Percentiles rank a stretch among this genome's conserved stretches.
phyloP scores from a whole-genome alignment of 805 yeast genomes.

The Barnettozyma pratensis region DNA sequence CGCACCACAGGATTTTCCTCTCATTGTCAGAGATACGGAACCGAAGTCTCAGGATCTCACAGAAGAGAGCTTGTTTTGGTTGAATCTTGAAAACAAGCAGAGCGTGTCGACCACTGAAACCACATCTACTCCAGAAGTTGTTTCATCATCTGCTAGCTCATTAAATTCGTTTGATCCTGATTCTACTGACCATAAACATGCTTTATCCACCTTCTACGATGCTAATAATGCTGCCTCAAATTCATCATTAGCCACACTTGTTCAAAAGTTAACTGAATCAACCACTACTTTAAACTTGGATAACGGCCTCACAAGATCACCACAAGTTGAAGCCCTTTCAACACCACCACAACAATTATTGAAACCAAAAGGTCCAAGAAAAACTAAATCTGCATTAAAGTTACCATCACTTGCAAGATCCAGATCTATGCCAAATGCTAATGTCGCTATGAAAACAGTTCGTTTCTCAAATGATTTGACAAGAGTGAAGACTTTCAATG shows the following conservation, averaged over 20 bases:
- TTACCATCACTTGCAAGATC: slow-evolving; percentile 35
- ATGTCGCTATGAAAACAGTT: slow-evolving; percentile 41
- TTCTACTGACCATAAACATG: slow-evolving; percentile 16
- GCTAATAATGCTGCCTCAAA: slow-evolving; percentile 11
- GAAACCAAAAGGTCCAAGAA: slow-evolving; percentile 10
- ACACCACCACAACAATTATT: slow-evolving; percentile 4
- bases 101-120: background rate
- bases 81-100: slow-evolving; percentile 3
- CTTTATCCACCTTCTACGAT: slow-evolving; percentile 7
- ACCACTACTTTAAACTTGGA: slow-evolving; percentile 19
- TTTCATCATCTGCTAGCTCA: slow-evolving; percentile 13
- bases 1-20: background rate
- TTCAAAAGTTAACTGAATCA: slow-evolving; percentile 20
- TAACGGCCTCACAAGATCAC: background rate
- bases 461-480: slow-evolving; percentile 58
- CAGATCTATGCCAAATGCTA: slow-evolving; percentile 42
- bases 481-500: slow-evolving; percentile 60
- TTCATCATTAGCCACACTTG: slow-evolving; percentile 23
- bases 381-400: slow-evolving; percentile 39
- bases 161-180: slow-evolving; percentile 19
- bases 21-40: background rate
- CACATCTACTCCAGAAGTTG: slow-evolving; percentile 3
- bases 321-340: slow-evolving; percentile 5
- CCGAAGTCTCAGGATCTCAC: slow-evolving; percentile 2
- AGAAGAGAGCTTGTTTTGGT: slow-evolving; percentile 7